Conservation (phyloP, 495 filamentous ascomycete species). For the Cryomyces minteri region DNA sequence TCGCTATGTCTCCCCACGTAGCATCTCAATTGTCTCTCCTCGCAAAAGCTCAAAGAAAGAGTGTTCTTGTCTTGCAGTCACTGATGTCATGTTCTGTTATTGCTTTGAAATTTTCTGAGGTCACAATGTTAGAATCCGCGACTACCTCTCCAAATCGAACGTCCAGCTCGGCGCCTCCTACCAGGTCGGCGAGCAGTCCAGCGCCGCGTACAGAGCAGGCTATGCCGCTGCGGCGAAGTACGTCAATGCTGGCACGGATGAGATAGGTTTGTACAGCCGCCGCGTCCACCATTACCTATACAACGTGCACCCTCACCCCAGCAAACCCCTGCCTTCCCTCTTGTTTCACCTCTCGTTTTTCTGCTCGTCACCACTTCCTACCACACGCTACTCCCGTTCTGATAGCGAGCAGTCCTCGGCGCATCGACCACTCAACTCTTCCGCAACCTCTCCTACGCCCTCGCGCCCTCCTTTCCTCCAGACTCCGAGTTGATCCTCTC, state of each 20-base stretch:
- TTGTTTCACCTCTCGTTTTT: no score
- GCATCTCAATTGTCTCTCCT: no score
- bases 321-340: no score
- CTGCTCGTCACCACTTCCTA: no score
- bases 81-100: no score
- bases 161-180: conserved; percentile 59
- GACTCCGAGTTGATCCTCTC: conserved; percentile 44
- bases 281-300: not conserved
- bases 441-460: conserved; percentile 44
- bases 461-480: conserved; percentile 29
- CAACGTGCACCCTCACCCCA: no score
- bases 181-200: conserved; percentile 31
- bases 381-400: no score
- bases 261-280: conserved; percentile 29
- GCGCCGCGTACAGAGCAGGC: conserved; percentile 31
- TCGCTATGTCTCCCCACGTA: no score
- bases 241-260: conserved; percentile 37
- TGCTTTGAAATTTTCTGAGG: not conserved
- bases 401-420: conserved; percentile 33
- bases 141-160: conserved; percentile 48
- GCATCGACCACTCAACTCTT: conserved; percentile 55
- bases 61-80: no score
- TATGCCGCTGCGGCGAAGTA: conserved; percentile 44
- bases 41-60: no score
- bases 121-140: conserved; percentile 41